Conservation (phyloP, 495 filamentous ascomycete genomes). For the Delitschia confertaspora region DNA sequence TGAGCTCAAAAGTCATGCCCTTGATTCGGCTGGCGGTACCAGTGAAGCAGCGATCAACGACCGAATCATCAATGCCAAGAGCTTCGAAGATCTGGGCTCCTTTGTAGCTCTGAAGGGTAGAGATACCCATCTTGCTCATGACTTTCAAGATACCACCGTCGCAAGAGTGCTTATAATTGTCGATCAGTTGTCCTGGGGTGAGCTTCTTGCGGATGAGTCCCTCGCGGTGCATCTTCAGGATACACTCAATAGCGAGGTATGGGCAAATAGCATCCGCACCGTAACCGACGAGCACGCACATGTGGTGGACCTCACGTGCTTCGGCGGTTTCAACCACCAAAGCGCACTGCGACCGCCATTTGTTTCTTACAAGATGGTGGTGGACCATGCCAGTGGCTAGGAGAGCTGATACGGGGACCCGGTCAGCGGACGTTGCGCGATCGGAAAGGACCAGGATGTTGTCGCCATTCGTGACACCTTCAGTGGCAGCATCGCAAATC, state of each 20-base stretch:
- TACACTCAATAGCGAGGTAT: conserved; percentile 95
- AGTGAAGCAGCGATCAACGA: conserved; percentile 94
- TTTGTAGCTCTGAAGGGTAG: conserved; percentile 96
- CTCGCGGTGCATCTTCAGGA: conserved; percentile 96
- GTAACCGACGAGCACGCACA: conserved; percentile 95
- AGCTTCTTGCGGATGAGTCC: conserved; percentile 87
- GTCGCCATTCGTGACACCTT: conserved; percentile 76
- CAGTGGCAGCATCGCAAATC: conserved; percentile 79
- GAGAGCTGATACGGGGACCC: conserved; percentile 80
- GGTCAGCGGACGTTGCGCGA: conserved; percentile 71
- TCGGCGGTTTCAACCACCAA: conserved; percentile 91
- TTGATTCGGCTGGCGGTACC: conserved; percentile 94
- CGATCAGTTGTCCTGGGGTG: conserved; percentile 72
- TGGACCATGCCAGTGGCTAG: conserved; percentile 92
- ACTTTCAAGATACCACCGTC: conserved; percentile 98
- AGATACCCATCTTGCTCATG: conserved; percentile 99
- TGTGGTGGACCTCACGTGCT: conserved; percentile 96
- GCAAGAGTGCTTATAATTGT: conserved; percentile 96
- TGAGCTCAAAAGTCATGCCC: conserved; percentile 90
- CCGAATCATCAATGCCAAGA: conserved; percentile 89
- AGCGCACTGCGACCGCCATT: conserved; percentile 86
- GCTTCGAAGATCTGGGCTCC: conserved; percentile 99
- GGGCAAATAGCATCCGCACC: conserved; percentile 95
- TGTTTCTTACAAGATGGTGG: conserved; percentile 93
- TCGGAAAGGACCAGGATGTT: conserved; percentile 88